A percentile compares a stretch with the other conserved stretches of the same genome.
Evolutionary conservation across 495 filamentous ascomycete genomes (phyloP).

Genomic region (Lepraria neglecta): DNA sequence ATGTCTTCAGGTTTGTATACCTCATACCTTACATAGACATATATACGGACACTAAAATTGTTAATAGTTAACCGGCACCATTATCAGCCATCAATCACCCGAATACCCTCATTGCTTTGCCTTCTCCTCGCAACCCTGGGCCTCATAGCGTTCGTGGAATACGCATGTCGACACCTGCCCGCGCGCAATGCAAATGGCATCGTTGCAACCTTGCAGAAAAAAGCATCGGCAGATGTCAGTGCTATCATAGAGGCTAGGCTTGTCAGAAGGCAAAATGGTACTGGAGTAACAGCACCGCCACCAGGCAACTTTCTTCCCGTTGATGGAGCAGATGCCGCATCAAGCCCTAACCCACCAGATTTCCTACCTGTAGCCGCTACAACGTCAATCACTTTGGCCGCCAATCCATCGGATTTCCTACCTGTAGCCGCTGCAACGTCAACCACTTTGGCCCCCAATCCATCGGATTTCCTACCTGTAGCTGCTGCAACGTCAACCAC

Average conservation of each 20-base stretch:
- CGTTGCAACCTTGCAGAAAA: neutral
- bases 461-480: neutral
- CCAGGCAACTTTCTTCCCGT: neutral
- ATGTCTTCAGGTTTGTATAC: constrained; percentile 1
- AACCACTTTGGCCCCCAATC: neutral
- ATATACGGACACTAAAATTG: neutral
- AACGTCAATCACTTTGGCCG: neutral
- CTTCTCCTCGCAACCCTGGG: constrained; percentile 9
- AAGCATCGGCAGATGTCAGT: constrained; percentile 2
- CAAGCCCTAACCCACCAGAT: no score
- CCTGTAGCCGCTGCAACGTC: neutral
- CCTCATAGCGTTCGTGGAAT: constrained; percentile 16
- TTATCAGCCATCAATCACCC: constrained; percentile 21
- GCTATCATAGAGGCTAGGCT: constrained; percentile 1
- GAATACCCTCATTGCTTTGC: constrained; percentile 18
- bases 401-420: neutral
- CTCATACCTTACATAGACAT: no score
- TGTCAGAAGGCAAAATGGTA: constrained; percentile 9
- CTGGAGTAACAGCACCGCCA: neutral
- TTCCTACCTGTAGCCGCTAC: neutral
- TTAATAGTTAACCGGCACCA: neutral
- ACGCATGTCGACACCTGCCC: constrained; percentile 17
- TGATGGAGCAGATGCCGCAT: neutral
- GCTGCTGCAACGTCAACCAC: neutral
- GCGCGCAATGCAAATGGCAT: constrained; percentile 13